phyloP scores from a whole-genome alignment of 169 alveolate genomes.

The Plasmodium fragile region DNA sequence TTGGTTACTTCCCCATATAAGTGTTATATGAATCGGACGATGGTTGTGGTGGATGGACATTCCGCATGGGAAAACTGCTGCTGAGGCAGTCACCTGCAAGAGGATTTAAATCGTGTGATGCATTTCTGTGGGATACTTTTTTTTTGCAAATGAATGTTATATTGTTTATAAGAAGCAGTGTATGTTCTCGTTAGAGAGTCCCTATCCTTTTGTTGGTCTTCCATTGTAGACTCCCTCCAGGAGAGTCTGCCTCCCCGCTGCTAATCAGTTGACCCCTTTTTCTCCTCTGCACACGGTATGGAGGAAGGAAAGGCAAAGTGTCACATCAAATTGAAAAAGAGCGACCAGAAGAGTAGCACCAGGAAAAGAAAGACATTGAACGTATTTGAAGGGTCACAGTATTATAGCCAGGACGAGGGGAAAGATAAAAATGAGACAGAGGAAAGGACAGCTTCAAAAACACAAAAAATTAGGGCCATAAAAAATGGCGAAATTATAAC shows the following conservation, averaged over 20 bases:
- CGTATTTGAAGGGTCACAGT: neutral
- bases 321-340: constrained; percentile 20
- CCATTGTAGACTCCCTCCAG: neutral
- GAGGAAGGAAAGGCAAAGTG: constrained; percentile 18
- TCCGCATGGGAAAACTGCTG: neutral
- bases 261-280: neutral
- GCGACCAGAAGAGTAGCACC: neutral
- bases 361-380: neutral
- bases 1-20: neutral
- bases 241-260: neutral
- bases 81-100: neutral
- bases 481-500: constrained; percentile 22
- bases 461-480: constrained; percentile 40
- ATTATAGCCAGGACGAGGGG: neutral
- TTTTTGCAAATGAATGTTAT: neutral
- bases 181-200: neutral
- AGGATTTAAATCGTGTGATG: neutral
- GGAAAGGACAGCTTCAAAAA: neutral
- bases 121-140: neutral
- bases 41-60: neutral
- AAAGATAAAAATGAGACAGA: neutral
- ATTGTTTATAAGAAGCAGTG: neutral
- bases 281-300: neutral
- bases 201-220: neutral
- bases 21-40: neutral